Percentiles rank a stretch among this genome's conserved stretches.
Conservation (phyloP, 179 eudicot genomes). For the Drosera spatulata region DNA sequence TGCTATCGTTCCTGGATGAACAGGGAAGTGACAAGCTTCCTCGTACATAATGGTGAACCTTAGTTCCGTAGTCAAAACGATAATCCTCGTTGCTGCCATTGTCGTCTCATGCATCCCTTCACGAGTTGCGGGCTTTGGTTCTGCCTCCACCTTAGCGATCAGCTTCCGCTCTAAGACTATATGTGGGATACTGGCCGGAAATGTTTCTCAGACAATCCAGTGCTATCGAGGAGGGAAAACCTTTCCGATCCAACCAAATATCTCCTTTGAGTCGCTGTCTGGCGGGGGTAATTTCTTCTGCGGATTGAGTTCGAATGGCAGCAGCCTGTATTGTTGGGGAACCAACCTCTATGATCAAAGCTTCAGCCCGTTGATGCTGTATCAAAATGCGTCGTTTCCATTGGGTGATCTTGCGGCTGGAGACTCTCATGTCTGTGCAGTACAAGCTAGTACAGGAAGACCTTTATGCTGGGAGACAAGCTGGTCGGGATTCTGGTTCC, state of each 20-base stretch:
- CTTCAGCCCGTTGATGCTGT: conserved; percentile 18
- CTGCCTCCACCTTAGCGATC: conserved; percentile 35
- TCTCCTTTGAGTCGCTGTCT: conserved; percentile 35
- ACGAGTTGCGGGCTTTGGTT: conserved; percentile 24
- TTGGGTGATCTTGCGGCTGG: conserved; percentile 28
- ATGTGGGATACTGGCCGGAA: conserved; percentile 46
- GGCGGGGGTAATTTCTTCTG: conserved; percentile 46
- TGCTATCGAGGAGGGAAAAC: conserved; percentile 24
- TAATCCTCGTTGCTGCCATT: conserved; percentile 7
- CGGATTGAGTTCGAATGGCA: conserved; percentile 39
- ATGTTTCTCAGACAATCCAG: conserved; percentile 29
- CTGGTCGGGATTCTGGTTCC: conserved; percentile 7
- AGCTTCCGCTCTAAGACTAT: conserved; percentile 27
- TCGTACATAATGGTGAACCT: conserved; percentile 8
- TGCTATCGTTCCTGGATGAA: too few species aligned
- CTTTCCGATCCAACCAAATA: conserved; percentile 19
- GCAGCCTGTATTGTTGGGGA: conserved; percentile 43
- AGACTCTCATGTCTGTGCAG: conserved; percentile 29
- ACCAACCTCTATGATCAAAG: conserved; percentile 9
- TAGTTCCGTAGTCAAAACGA: conserved; percentile 7
- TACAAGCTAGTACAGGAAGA: conserved; percentile 17
- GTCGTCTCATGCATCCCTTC: conserved; percentile 3
- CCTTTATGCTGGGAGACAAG: conserved; percentile 28
- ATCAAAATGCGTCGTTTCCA: conserved; percentile 13
- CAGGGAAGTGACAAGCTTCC: neutral